Percentiles rank a stretch among this genome's conserved stretches.
These are phyloP conservation scores for Suillus weaverae DNA, from an alignment of 768 basidiomycete genomes.

Conservation along the genomic window DNA sequence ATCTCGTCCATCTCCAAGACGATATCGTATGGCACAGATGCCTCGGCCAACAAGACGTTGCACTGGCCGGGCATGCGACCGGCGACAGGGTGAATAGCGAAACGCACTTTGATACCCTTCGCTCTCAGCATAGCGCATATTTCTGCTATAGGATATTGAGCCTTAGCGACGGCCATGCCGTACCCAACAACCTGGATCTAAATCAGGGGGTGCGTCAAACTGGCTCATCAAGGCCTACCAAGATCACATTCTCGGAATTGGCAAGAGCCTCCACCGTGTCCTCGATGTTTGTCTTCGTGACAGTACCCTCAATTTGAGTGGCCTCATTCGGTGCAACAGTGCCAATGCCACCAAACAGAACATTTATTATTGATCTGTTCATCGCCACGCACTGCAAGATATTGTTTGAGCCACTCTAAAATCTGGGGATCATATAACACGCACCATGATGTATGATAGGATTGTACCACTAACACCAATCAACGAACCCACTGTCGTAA, in stretches of 20 bases:
- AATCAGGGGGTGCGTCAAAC: constrained; percentile 9
- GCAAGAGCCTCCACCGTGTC: constrained; percentile 77
- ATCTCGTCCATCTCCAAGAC: constrained; percentile 95
- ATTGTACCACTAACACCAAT: constrained; percentile 92
- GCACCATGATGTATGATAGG: constrained; percentile 89
- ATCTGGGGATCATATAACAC: constrained; percentile 17
- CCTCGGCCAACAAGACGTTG: constrained; percentile 89
- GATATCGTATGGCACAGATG: constrained; percentile 88
- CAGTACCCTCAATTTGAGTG: constrained; percentile 80
- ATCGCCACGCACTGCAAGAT: constrained; percentile 77
- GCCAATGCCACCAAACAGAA: constrained; percentile 84
- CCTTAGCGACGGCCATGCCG: constrained; percentile 92
- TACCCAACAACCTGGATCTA: constrained; percentile 70
- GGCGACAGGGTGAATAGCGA: constrained; percentile 88
- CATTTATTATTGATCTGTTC: constrained; percentile 85
- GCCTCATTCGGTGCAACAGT: constrained; percentile 53
- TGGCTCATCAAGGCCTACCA: constrained; percentile 42
- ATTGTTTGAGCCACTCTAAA: constrained; percentile 2
- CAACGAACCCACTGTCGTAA: constrained; percentile 81
- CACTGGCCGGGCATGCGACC: constrained; percentile 94
- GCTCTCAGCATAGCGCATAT: constrained; percentile 71
- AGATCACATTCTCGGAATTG: constrained; percentile 81
- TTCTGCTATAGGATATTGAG: constrained; percentile 77
- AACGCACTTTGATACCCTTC: constrained; percentile 78
- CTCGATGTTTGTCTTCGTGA: constrained; percentile 76